Evolutionary conservation across 164 flowering plant genomes (phyloP), one percentile per base, ranked within the genome.

Genomic region (Dillenia suffruticosa): DNA sequence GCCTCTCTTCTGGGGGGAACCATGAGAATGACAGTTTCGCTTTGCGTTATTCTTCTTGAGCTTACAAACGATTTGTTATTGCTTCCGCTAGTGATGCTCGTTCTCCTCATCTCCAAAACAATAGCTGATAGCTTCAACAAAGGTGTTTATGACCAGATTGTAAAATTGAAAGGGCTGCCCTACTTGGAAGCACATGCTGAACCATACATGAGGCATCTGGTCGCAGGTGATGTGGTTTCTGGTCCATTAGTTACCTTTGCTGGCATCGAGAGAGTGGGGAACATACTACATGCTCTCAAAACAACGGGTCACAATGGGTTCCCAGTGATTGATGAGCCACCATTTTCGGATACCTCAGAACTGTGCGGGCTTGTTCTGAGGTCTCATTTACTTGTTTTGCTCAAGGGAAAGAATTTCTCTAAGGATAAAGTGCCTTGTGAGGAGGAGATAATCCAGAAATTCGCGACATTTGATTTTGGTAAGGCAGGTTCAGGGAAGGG

Each of bases 121-220:
- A 93, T 93, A 51, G 98, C 87, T 0, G 98, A 93, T 65, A 10
- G 70, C 64, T 93, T 75, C 71, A 76, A 76, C 74, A 65, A 66
- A 13, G 74, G 76, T 26, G 64, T 76, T 5, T 72, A 76, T 32
- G 79, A 76, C 47, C 73, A 68, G 46, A 76, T 76, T 51, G 56
- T 76, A 48, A 69, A 66, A 45, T 40, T 76, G 9, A 76, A 76
- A 51, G 79, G 79, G 9, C 40, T 76, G 45, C 79, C 79, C 44
- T 76, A 54, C 22, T 7, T 76, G 68, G 79, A 76, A 43, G 68
- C 73, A 19, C 76, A 69, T 57, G 70, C 79, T n/a, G 76, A 75
- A 44, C 76, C 79, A 47, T 75, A 65, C 50, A 72, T 76, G 79
- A 72, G 65, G 63, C 56, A 72, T 26, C 45, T 76, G 54, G 63